These are phyloP conservation scores for Globisporangium radiosum DNA, from an alignment of 352 stramenopile species.

Conservation along the genomic window DNA sequence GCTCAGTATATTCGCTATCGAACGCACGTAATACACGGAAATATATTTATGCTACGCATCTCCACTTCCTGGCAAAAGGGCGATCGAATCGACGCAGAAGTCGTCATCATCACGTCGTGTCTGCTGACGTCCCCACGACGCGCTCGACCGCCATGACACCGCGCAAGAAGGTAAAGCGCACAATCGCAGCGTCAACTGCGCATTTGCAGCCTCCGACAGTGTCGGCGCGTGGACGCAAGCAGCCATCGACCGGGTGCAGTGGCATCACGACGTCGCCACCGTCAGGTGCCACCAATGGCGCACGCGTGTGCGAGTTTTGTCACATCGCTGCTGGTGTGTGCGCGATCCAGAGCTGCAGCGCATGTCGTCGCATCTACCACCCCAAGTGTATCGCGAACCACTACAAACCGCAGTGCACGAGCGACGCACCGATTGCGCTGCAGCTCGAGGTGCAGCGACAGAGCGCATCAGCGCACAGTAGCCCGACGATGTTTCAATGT, in stretches of 20 bases:
- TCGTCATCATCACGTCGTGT: background rate
- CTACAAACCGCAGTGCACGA: slow-evolving; percentile 26
- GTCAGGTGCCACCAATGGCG: background rate
- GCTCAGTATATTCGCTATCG: too few species aligned
- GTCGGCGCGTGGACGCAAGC: background rate
- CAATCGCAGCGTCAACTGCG: background rate
- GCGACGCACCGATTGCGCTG: slow-evolving; percentile 17
- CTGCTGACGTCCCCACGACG: background rate
- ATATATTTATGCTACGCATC: too few species aligned
- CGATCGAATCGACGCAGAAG: slow-evolving; percentile 7
- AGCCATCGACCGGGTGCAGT: background rate
- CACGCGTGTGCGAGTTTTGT: slow-evolving; percentile 40
- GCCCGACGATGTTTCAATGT: slow-evolving; percentile 37
- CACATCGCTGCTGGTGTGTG: slow-evolving; percentile 25
- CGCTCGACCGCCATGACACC: background rate
- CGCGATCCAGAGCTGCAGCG: slow-evolving; percentile 28
- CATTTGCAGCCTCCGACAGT: background rate
- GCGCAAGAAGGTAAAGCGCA: slow-evolving; percentile 11
- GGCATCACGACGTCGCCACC: background rate
- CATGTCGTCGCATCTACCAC: slow-evolving; percentile 39
- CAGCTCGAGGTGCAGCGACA: slow-evolving; percentile 28
- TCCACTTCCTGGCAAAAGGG: too few species aligned
- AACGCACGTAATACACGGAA: too few species aligned
- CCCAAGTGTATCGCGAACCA: slow-evolving; percentile 28
- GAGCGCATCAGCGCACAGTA: slow-evolving; percentile 14